phyloP scores from a whole-genome alignment of 2,329 filamentous ascomycete genomes.

The Capronia americana region DNA sequence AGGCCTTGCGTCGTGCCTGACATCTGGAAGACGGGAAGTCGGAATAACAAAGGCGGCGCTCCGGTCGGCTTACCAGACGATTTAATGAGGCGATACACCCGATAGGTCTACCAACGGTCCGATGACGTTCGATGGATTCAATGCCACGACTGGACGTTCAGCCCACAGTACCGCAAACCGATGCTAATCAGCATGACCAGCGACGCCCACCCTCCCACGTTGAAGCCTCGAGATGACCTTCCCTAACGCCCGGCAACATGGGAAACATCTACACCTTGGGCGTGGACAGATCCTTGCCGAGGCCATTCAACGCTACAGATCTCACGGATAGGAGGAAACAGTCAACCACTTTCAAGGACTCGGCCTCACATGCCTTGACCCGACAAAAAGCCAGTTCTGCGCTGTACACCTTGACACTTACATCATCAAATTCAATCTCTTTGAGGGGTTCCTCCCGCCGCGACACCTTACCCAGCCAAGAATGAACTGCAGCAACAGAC shows the following conservation, averaged over 20 bases:
- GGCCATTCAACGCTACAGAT: not conserved
- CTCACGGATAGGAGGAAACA: no score
- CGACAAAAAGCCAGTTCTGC: not conserved
- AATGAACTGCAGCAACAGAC: not conserved
- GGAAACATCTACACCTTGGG: not conserved
- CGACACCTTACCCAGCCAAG: not conserved
- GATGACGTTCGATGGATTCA: not conserved
- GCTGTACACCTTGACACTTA: not conserved
- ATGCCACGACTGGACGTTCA: not conserved
- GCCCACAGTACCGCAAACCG: not conserved
- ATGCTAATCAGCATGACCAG: not conserved
- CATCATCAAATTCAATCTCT: not conserved
- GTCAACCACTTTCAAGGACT: not conserved
- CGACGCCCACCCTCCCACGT: not conserved
- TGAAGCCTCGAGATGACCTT: not conserved
- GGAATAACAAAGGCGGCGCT: not conserved
- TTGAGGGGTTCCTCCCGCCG: not conserved
- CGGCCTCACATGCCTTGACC: no score
- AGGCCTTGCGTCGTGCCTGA: slow-evolving; percentile 7
- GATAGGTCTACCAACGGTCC: not conserved
- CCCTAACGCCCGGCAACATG: not conserved
- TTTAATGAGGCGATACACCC: not conserved
- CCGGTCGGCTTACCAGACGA: not conserved
- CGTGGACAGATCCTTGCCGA: not conserved
- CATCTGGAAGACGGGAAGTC: not conserved